These are phyloP conservation scores for Phytophthora aleatoria DNA, from an alignment of 352 stramenopile genomes.

Conservation along the genomic window DNA sequence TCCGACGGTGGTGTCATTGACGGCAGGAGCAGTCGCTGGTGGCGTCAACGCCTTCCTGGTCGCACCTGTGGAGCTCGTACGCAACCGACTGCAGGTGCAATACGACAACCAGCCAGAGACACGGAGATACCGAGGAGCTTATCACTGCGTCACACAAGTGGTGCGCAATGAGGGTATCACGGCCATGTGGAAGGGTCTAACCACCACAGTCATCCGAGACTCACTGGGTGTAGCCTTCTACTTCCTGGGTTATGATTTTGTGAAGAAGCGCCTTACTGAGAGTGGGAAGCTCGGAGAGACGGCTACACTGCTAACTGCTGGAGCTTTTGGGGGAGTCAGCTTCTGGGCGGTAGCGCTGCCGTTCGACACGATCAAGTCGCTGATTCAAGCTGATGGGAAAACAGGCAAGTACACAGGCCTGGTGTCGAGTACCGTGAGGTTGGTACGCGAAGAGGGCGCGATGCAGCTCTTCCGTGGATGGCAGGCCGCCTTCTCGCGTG, in stretches of 20 bases:
- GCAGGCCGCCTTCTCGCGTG: slow-evolving; percentile 81
- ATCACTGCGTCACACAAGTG: slow-evolving; percentile 65
- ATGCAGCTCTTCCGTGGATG: slow-evolving; percentile 79
- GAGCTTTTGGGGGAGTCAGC: slow-evolving; percentile 77
- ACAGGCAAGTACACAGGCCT: slow-evolving; percentile 53
- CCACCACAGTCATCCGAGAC: slow-evolving; percentile 81
- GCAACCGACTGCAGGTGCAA: slow-evolving; percentile 83
- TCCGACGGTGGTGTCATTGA: slow-evolving; percentile 48
- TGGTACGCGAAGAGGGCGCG: slow-evolving; percentile 62
- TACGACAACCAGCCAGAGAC: slow-evolving; percentile 59
- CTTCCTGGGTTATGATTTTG: slow-evolving; percentile 86
- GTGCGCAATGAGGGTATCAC: slow-evolving; percentile 57
- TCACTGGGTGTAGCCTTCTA: slow-evolving; percentile 85
- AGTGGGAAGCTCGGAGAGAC: slow-evolving; percentile 47
- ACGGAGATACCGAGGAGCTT: slow-evolving; percentile 53
- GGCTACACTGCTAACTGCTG: slow-evolving; percentile 58
- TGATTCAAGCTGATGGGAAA: slow-evolving; percentile 74
- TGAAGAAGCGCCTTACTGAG: slow-evolving; percentile 43
- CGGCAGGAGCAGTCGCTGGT: slow-evolving; percentile 56
- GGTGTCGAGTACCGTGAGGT: slow-evolving; percentile 34
- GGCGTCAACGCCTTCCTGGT: slow-evolving; percentile 79
- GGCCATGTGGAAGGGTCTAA: slow-evolving; percentile 79
- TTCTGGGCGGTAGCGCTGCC: slow-evolving; percentile 86
- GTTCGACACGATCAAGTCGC: slow-evolving; percentile 87
- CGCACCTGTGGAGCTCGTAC: slow-evolving; percentile 78